Evolutionary conservation across 371 early-diverging fungal species (phyloP).

Genomic region (Mucor circinelloides): DNA sequence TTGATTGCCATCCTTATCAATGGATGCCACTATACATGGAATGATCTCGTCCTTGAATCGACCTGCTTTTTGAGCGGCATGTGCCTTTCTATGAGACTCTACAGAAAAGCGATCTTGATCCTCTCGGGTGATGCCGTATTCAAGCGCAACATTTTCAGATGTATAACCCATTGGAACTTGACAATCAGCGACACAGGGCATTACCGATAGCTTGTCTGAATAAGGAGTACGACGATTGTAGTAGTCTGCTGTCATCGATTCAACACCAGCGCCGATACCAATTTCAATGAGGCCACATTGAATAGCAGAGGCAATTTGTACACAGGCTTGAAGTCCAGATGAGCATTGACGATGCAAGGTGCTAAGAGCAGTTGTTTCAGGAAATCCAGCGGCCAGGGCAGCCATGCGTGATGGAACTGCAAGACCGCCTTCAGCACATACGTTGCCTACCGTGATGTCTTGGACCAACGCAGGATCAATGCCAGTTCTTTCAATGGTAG

Average conservation of each 20-base stretch:
- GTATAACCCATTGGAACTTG: slow-evolving; percentile 90
- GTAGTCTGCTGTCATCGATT: slow-evolving; percentile 97
- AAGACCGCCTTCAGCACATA: slow-evolving; percentile 90
- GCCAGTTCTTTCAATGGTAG: slow-evolving; percentile 73
- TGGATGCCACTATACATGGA: slow-evolving; percentile 78
- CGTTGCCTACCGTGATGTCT: slow-evolving; percentile 96
- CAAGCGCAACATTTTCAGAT: slow-evolving; percentile 94
- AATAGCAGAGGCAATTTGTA: slow-evolving; percentile 89
- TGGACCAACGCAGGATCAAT: slow-evolving; percentile 90
- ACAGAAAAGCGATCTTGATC: slow-evolving; percentile 92
- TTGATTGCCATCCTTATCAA: slow-evolving; percentile 71
- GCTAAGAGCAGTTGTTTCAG: slow-evolving; percentile 79
- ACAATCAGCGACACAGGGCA: slow-evolving; percentile 77
- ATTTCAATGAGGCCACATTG: slow-evolving; percentile 90
- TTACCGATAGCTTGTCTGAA: slow-evolving; percentile 73
- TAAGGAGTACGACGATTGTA: slow-evolving; percentile 75
- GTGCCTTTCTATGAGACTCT: slow-evolving; percentile 77
- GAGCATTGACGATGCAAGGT: slow-evolving; percentile 98
- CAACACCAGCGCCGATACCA: slow-evolving; percentile 98
- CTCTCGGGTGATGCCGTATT: slow-evolving; percentile 80
- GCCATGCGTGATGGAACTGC: slow-evolving; percentile 94
- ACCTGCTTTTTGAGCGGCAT: slow-evolving; percentile 87
- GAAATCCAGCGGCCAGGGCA: slow-evolving; percentile 91
- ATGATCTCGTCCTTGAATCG: slow-evolving; percentile 93
- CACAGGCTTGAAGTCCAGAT: slow-evolving; percentile 94